Conservation (phyloP, 2,329 filamentous ascomycete species). For the Pleoardoris graminearum region DNA sequence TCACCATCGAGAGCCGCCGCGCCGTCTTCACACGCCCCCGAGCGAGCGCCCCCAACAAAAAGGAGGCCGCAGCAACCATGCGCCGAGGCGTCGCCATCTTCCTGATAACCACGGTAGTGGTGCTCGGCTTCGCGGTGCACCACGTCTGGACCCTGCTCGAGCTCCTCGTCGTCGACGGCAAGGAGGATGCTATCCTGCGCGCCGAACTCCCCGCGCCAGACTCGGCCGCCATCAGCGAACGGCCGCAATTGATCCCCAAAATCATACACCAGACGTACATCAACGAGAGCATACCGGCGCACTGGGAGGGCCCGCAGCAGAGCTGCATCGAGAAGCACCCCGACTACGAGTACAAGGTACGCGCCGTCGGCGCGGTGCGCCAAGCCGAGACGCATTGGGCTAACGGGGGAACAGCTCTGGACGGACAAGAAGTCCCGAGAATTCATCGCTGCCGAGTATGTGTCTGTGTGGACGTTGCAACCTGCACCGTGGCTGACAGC, state of each 20-base stretch:
- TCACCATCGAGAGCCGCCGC: constrained; percentile 10
- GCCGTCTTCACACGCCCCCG: constrained; percentile 5
- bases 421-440: constrained; percentile 69
- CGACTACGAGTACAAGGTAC: constrained; percentile 73
- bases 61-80: constrained; percentile 53
- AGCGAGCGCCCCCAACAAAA: constrained; percentile 6
- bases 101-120: constrained; percentile 64
- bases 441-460: constrained; percentile 68
- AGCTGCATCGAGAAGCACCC: constrained; percentile 69
- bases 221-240: constrained; percentile 60
- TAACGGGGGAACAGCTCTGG: constrained; percentile 64
- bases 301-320: constrained; percentile 68
- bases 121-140: constrained; percentile 67
- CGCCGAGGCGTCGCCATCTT: constrained; percentile 64
- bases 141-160: constrained; percentile 72
- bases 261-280: constrained; percentile 79
- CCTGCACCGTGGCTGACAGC: constrained; percentile 14
- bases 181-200: constrained; percentile 66
- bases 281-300: constrained; percentile 68
- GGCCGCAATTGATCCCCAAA: constrained; percentile 69
- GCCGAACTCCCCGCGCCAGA: constrained; percentile 69
- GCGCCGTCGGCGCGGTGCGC: background rate
- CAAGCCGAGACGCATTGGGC: constrained; percentile 21
- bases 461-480: background rate
- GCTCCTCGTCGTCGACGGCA: constrained; percentile 69